These are phyloP conservation scores for Amphibolis antarctica DNA, from an alignment of 106 monocot species.

Conservation along the genomic window DNA sequence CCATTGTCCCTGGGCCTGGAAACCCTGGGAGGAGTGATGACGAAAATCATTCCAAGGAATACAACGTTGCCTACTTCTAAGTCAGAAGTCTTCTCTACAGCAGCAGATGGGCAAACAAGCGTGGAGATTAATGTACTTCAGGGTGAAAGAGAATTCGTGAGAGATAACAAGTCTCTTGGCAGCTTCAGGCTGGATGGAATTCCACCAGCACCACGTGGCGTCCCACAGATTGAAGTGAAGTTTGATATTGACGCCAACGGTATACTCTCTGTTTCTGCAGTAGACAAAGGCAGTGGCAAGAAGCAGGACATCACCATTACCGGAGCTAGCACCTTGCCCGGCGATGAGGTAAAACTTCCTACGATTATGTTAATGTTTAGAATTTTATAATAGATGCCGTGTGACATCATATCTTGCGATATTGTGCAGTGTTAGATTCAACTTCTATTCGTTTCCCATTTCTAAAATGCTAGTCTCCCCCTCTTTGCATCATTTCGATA, in stretches of 20 bases:
- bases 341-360: slow-evolving; percentile 8
- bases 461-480: no score
- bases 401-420: no score
- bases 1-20: slow-evolving; percentile 78
- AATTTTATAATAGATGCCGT: neutral
- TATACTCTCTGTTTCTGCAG: slow-evolving; percentile 71
- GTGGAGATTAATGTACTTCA: slow-evolving; percentile 88
- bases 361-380: no score
- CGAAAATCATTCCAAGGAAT: slow-evolving; percentile 86
- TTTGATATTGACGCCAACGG: slow-evolving; percentile 95
- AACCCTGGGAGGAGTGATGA: slow-evolving; percentile 93
- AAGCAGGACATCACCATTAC: slow-evolving; percentile 25
- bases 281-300: slow-evolving; percentile 24
- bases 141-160: slow-evolving; percentile 88
- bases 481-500: no score
- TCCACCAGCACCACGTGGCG: slow-evolving; percentile 75
- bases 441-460: no score
- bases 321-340: slow-evolving; percentile 22
- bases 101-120: slow-evolving; percentile 84
- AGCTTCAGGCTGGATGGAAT: slow-evolving; percentile 91
- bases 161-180: slow-evolving; percentile 79
- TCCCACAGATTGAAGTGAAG: slow-evolving; percentile 87
- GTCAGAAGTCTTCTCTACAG: slow-evolving; percentile 94
- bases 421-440: no score
- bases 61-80: slow-evolving; percentile 87